A percentile compares a stretch with the other conserved stretches of the same genome.
Evolutionary conservation across 1,139 yeast species (phyloP).

Genomic region (Chernovozyma sophiae-reginae): DNA sequence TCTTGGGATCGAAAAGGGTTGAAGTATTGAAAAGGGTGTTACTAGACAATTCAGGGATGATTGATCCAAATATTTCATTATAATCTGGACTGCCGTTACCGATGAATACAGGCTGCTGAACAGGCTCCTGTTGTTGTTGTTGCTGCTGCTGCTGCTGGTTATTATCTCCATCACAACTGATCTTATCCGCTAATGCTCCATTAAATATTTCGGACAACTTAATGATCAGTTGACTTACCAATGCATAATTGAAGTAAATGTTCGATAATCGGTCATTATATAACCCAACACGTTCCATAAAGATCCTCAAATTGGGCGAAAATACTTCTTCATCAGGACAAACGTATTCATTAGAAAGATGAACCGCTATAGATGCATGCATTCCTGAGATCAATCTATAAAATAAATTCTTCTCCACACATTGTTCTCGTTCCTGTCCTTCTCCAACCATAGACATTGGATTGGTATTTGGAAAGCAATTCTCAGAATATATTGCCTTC

Average conservation of each 20-base stretch:
- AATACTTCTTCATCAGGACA: slow-evolving; percentile 57
- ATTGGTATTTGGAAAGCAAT: slow-evolving; percentile 66
- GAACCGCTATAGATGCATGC: slow-evolving; percentile 96
- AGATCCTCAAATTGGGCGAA: slow-evolving; percentile 77
- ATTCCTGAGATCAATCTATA: slow-evolving; percentile 85
- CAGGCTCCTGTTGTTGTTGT: slow-evolving; percentile 14
- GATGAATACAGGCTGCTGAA: slow-evolving; percentile 47
- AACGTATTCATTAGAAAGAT: slow-evolving; percentile 80
- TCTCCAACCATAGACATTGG: slow-evolving; percentile 30
- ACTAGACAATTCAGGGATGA: slow-evolving; percentile 24
- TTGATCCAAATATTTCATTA: slow-evolving; percentile 27
- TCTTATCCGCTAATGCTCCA: slow-evolving; percentile 22
- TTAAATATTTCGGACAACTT: slow-evolving; percentile 42
- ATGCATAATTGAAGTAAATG: slow-evolving; percentile 87
- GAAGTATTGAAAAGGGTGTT: slow-evolving; percentile 43
- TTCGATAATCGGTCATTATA: slow-evolving; percentile 87
- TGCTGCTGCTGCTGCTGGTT: slow-evolving; percentile 6
- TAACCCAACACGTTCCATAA: slow-evolving; percentile 86
- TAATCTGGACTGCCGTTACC: slow-evolving; percentile 45
- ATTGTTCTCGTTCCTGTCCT: slow-evolving; percentile 47
- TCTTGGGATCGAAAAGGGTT: slow-evolving; percentile 53
- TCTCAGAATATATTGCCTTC: slow-evolving; percentile 88
- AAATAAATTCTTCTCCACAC: slow-evolving; percentile 83
- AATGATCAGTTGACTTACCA: slow-evolving; percentile 76
- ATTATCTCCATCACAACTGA: slow-evolving; percentile 18